Base-by-base conservation (phyloP, 208 protist species). In the Crithidia expoeki region DNA sequence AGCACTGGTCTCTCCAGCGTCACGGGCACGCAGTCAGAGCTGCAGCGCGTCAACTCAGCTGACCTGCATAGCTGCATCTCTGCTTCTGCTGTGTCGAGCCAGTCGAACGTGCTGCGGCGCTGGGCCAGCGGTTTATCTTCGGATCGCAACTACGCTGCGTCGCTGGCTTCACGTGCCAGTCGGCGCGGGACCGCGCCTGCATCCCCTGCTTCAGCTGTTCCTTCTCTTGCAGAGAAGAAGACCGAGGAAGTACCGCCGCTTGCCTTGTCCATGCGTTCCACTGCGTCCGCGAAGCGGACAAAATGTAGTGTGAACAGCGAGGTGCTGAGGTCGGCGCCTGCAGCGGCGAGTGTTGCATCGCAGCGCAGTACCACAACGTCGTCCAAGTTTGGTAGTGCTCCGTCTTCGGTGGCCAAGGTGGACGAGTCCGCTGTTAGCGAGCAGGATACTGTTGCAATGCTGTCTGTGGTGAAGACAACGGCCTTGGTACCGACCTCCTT, bases 41-140 rank as follows among this genome's bases (percentile, higher is more conserved):
- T 46, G 10, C 46, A 60, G 34, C 55, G 23, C 19, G 34, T 60
- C 11, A 60, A 46, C 55, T 60, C 55, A 12, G 55, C 55, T 0
- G 55, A 60, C 34, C 34, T 60, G 19, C 55, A 60, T 21, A 60
- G 55, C 55, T 60, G 55, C 33, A 11, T 60, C n/a, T 60, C 55
- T 4, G 34, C 55, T 34, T 60, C 55, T 12, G 55, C 30, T 4
- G 34, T 60, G 21, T 60, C 55, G 9, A 60, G 55, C 55, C 55
- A 28, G 16, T 60, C 55, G 16, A 60, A 32, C n/a, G 55, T 34
- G 34, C 12, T 46, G 34, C 55, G 55, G 34, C 55, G 55, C 19
- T 60, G 55, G 55, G 55, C 34, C 6, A 60, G 55, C 21, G 55
- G 55, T 17, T 34, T 34, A 10, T 9, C 32, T 4, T 60, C 55